Evolutionary conservation across 345 rosid genomes (phyloP).

Genomic region (Dimocarpus longan): DNA sequence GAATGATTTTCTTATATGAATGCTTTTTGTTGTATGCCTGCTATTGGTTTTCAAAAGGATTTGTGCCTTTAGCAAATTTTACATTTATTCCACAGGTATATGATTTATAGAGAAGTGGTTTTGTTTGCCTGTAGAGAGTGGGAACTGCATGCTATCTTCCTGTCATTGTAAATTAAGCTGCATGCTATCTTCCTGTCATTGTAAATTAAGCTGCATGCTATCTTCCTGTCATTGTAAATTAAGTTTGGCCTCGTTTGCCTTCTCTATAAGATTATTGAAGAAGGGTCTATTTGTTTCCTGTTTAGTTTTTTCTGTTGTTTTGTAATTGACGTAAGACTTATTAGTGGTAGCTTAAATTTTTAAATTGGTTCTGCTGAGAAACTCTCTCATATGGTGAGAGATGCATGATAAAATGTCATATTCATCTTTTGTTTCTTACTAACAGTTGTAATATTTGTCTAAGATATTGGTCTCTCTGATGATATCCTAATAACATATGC

Average conservation of each 20-base stretch:
- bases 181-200: background rate
- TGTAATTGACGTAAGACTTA: background rate
- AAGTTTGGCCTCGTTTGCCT: background rate
- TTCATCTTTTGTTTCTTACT: background rate
- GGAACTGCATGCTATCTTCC: background rate
- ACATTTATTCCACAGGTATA: constrained; percentile 1
- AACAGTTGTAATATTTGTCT: background rate
- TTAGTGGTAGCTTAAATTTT: background rate
- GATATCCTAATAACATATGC: constrained; percentile 25
- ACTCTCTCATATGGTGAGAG: background rate
- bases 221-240: background rate
- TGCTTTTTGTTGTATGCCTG: constrained; percentile 2
- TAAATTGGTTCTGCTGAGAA: background rate
- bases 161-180: too few relatives aligned
- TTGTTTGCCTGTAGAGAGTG: background rate
- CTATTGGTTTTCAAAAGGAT: background rate
- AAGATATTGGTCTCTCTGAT: constrained; percentile 8
- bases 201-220: background rate
- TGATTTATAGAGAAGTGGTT: background rate
- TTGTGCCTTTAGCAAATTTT: background rate
- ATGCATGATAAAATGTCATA: background rate
- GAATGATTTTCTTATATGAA: constrained; percentile 5
- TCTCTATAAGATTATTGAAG: background rate
- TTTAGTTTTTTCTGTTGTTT: background rate
- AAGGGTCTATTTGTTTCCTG: background rate